These are phyloP conservation scores for Leptographium lundbergii DNA, from an alignment of 2,329 filamentous ascomycete genomes.

Conservation along the genomic window DNA sequence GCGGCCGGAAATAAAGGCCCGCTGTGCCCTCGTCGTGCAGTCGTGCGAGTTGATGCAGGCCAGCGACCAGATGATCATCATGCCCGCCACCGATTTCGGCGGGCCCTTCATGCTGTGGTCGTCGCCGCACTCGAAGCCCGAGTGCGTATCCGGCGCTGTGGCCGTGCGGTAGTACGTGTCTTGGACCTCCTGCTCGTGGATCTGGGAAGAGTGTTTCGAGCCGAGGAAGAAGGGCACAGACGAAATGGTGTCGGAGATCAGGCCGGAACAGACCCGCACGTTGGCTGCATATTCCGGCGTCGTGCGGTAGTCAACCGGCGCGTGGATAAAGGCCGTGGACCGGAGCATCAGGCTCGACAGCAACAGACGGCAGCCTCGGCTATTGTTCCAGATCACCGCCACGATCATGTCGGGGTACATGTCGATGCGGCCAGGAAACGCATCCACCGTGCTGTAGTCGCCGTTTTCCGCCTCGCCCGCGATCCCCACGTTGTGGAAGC, in stretches of 20 bases:
- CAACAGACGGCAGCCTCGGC: constrained; percentile 39
- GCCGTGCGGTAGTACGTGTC: neutral
- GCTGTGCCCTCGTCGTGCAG: constrained; percentile 45
- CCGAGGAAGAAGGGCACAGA: constrained; percentile 48
- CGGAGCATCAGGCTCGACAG: constrained; percentile 43
- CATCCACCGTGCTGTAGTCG: constrained; percentile 41
- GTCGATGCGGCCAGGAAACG: constrained; percentile 48
- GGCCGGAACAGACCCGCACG: constrained; percentile 37
- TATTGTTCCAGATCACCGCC: constrained; percentile 41
- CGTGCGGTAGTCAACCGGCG: constrained; percentile 47
- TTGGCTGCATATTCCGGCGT: constrained; percentile 45
- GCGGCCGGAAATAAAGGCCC: constrained; percentile 41
- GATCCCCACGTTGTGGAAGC: constrained; percentile 40
- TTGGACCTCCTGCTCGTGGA: neutral
- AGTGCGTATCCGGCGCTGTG: constrained; percentile 5
- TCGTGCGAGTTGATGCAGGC: constrained; percentile 41
- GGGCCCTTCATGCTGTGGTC: constrained; percentile 22
- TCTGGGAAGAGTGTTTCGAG: constrained; percentile 13
- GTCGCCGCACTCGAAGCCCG: constrained; percentile 36
- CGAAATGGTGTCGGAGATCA: constrained; percentile 45
- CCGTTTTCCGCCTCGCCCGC: constrained; percentile 38
- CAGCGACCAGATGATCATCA: constrained; percentile 47
- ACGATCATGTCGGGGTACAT: constrained; percentile 46
- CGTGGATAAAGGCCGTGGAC: constrained; percentile 45
- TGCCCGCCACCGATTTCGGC: constrained; percentile 42